A percentile compares a stretch with the other conserved stretches of the same genome.
phyloP scores from a whole-genome alignment of 768 basidiomycete species.

The Cyclocybe aegerita region DNA sequence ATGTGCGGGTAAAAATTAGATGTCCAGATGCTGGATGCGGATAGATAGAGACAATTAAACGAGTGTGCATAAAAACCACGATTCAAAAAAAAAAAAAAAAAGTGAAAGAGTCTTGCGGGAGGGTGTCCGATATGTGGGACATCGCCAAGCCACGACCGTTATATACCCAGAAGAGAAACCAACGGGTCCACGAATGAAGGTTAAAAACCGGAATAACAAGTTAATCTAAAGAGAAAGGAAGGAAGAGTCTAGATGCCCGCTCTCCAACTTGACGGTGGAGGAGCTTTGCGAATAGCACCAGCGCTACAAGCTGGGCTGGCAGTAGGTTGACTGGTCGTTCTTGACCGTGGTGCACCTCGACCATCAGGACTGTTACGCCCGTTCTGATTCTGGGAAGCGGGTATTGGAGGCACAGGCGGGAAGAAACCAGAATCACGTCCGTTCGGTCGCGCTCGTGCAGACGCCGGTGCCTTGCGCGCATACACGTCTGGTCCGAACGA shows the following conservation, averaged over 20 bases:
- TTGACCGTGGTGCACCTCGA: slow-evolving; percentile 25
- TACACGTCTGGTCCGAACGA: slow-evolving; percentile 42
- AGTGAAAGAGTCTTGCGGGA: slow-evolving; percentile 4
- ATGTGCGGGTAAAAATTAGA: slow-evolving; percentile 20
- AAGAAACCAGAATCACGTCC: slow-evolving; percentile 39
- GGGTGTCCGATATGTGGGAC: neutral
- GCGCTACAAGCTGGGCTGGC: slow-evolving; percentile 17
- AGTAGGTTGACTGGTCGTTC: slow-evolving; percentile 49
- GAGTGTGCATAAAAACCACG: neutral
- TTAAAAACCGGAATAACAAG: slow-evolving; percentile 3
- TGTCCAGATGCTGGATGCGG: slow-evolving; percentile 21
- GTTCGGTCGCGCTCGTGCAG: slow-evolving; percentile 11
- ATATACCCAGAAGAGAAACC: slow-evolving; percentile 5
- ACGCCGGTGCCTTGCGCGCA: slow-evolving; percentile 11
- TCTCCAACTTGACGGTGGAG: slow-evolving; percentile 69
- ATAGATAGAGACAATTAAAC: slow-evolving; percentile 16
- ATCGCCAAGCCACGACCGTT: neutral
- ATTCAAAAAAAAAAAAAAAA: slow-evolving; percentile 1
- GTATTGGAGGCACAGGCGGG: slow-evolving; percentile 41
- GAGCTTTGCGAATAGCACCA: slow-evolving; percentile 28
- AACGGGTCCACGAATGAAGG: slow-evolving; percentile 1
- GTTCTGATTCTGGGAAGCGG: slow-evolving; percentile 22
- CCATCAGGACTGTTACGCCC: slow-evolving; percentile 18
- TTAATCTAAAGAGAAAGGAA: slow-evolving; percentile 6
- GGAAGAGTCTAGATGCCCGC: slow-evolving; percentile 24